Percentiles rank a stretch among this genome's conserved stretches.
Evolutionary conservation across 306 rosid species (phyloP).

Genomic region (Corylus heterophylla): DNA sequence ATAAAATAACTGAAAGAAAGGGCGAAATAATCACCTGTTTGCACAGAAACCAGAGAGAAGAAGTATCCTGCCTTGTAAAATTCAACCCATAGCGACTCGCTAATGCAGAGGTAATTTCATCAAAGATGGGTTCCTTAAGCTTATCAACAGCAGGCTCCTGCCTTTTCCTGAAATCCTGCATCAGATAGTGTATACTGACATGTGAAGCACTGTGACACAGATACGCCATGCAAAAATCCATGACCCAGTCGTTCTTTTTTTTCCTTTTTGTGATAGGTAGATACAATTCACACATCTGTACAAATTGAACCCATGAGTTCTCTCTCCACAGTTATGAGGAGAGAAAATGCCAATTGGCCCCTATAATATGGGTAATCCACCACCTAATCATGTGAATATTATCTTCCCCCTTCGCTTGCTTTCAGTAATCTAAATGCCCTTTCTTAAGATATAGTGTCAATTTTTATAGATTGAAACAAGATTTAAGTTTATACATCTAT

Average conservation of each 20-base stretch:
- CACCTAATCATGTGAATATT: neutral
- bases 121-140: constrained; percentile 74
- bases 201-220: neutral
- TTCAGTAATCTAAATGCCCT: neutral
- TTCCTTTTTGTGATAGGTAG: neutral
- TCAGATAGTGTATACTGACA: constrained; percentile 14
- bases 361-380: neutral
- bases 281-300: neutral
- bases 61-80: constrained; percentile 67
- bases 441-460: neutral
- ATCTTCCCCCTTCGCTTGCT: neutral
- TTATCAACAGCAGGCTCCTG: constrained; percentile 77
- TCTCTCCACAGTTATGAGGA: neutral
- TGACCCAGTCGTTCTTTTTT: neutral
- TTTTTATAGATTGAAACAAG: neutral
- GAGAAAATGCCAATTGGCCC: neutral
- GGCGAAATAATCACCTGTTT: constrained; percentile 62
- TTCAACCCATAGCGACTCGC: constrained; percentile 58
- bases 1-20: constrained; percentile 15
- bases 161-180: constrained; percentile 64
- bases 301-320: neutral
- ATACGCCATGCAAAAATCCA: neutral
- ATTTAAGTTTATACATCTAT: neutral
- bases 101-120: constrained; percentile 62
- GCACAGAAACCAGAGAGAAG: constrained; percentile 95